Evolutionary conservation across 805 yeast species (phyloP).

Genomic region (Zygosaccharomyces pseudorouxii): DNA sequence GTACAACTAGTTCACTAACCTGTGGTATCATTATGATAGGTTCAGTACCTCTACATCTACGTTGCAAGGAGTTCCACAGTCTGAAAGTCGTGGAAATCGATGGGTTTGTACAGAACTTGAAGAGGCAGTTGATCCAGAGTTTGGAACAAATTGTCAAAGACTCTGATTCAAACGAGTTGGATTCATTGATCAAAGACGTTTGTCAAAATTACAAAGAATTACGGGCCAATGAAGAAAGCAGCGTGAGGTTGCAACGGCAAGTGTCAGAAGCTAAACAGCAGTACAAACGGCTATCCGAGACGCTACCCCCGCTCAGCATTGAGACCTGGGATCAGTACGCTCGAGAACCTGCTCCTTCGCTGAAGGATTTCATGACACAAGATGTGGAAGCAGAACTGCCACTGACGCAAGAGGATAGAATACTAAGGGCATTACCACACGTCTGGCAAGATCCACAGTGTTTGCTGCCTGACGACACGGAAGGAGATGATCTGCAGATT

Average conservation of each 20-base stretch:
- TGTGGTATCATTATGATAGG: conserved; percentile 18
- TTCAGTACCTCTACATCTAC: conserved; percentile 23
- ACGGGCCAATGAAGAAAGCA: conserved; percentile 3
- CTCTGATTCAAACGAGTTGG: conserved; percentile 7
- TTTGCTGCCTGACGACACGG: conserved; percentile 52
- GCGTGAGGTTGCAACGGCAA: conserved; percentile 1
- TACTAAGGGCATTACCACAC: conserved; percentile 42
- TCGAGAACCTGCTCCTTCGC: conserved; percentile 1
- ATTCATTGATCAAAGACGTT: conserved; percentile 4
- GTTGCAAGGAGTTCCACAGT: conserved; percentile 15
- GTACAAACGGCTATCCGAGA: conserved; percentile 14
- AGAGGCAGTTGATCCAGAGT: conserved; percentile 19
- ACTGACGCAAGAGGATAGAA: conserved; percentile 7
- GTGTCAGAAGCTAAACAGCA: conserved; percentile 14
- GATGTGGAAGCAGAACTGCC: background rate
- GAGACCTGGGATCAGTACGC: conserved; percentile 24
- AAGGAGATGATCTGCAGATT: conserved; percentile 58
- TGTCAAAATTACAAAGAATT: conserved; percentile 5
- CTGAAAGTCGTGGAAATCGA: conserved; percentile 15
- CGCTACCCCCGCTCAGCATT: conserved; percentile 16
- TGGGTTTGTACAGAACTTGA: conserved; percentile 11
- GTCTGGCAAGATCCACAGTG: conserved; percentile 56
- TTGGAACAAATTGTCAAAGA: conserved; percentile 17
- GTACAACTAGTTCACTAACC: conserved; percentile 31
- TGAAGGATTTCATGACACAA: background rate